Evolutionary conservation across 805 yeast genomes (phyloP).

Genomic region (Schwanniomyces occidentalis): DNA sequence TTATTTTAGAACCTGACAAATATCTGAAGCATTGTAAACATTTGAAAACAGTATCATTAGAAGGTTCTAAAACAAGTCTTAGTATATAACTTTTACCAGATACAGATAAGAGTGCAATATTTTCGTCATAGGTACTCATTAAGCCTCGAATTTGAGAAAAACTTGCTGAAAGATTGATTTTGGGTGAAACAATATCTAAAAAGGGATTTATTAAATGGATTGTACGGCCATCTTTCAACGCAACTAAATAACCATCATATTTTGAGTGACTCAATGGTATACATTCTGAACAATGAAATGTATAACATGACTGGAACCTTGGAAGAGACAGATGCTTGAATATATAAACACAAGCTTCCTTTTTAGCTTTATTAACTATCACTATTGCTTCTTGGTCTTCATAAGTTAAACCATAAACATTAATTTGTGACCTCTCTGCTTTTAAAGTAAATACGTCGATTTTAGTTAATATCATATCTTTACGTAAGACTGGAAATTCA

Average conservation of each 20-base stretch:
- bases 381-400: conserved; percentile 64
- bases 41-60: conserved; percentile 38
- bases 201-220: conserved; percentile 57
- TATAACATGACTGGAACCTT: conserved; percentile 30
- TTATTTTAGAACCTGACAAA: conserved; percentile 57
- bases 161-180: conserved; percentile 17
- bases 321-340: conserved; percentile 42
- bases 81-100: conserved; percentile 24
- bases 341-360: conserved; percentile 51
- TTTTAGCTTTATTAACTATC: conserved; percentile 44
- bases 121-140: conserved; percentile 28
- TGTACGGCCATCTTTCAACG: conserved; percentile 35
- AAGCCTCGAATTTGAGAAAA: conserved; percentile 21
- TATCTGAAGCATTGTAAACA: conserved; percentile 53
- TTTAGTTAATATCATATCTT: conserved; percentile 71
- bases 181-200: conserved; percentile 45
- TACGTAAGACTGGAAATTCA: conserved; percentile 44
- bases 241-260: conserved; percentile 47
- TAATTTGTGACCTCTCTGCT: conserved; percentile 22
- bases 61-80: conserved; percentile 46
- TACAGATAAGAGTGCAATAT: conserved; percentile 23
- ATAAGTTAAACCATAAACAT: conserved; percentile 35
- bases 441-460: conserved; percentile 44
- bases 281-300: conserved; percentile 36
- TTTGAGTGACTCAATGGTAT: conserved; percentile 31